Percentiles rank a stretch among this genome's conserved stretches.
Conservation (phyloP, 306 rosid species). For the Vicia sativa region DNA sequence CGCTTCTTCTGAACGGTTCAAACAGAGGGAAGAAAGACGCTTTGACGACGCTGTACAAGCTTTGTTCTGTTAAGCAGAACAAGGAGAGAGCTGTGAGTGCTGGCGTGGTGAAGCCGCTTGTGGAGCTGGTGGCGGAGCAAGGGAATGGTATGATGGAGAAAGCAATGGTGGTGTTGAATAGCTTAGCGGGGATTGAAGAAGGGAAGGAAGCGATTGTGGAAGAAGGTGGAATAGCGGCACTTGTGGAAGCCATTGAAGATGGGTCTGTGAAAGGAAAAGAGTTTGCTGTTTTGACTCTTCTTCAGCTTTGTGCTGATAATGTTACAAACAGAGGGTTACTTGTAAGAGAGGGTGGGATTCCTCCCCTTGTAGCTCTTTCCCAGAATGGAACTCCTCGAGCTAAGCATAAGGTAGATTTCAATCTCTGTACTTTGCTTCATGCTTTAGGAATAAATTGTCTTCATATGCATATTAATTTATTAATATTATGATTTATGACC, state of each 20-base stretch:
- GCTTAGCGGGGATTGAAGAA: conserved; percentile 69
- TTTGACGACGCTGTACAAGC: conserved; percentile 79
- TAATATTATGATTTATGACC: background rate
- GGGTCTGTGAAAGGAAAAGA: conserved; percentile 90
- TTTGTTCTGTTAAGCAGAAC: conserved; percentile 75
- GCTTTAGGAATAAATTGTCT: background rate
- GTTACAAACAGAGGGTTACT: conserved; percentile 79
- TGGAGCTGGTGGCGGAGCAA: conserved; percentile 83
- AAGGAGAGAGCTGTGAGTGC: conserved; percentile 90
- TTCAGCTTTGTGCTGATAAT: conserved; percentile 77
- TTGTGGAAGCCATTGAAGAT: conserved; percentile 90
- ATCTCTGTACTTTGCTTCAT: background rate
- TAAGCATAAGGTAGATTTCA: conserved; percentile 74
- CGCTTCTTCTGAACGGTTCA: conserved; percentile 70
- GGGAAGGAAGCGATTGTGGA: conserved; percentile 86
- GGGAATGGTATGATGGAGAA: conserved; percentile 88
- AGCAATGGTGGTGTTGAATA: conserved; percentile 92
- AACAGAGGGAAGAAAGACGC: conserved; percentile 93
- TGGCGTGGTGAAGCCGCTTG: conserved; percentile 87
- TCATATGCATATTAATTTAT: background rate
- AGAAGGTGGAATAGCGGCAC: conserved; percentile 82
- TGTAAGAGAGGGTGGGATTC: conserved; percentile 91
- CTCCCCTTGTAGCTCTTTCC: conserved; percentile 90
- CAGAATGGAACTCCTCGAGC: conserved; percentile 78
- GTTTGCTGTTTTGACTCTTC: conserved; percentile 76